Base-by-base conservation (phyloP, 169 alveolate species). In the Cryptosporidium parvum region DNA sequence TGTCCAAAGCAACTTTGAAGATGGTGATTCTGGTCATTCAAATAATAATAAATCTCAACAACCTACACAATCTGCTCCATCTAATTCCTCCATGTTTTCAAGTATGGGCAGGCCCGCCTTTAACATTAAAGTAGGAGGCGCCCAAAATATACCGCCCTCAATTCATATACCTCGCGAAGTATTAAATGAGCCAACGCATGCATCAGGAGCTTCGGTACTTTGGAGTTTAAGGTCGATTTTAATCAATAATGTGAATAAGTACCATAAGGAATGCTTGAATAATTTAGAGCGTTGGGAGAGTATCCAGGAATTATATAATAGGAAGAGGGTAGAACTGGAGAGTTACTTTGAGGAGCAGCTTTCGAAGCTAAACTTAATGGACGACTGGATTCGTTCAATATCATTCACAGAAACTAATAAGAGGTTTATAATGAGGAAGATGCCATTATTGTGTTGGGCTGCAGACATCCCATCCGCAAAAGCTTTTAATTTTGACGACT, bases 161-260 rank as follows among this genome's bases (percentile, higher is more conserved):
- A 67, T 80, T 10, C 75, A 80, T 80, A 29, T 80, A 62, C 89
- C 89, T 9, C 56, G 62, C 21, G 89, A 80, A 42, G 89, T 80
- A 21, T 4, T 48, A 33, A 62, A 23, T 37, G 89, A 80, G 26
- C 89, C 89, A 42, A 80, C 89, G 10, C 44, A 65, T 37, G 89
- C 89, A 48, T 45, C 70, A 0, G 89, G 89, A n/a, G 48, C 75
- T 31, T 80, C 89, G 33, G 89, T 80, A 44, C 68, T 80, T n/a
- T 80, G 89, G 89, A 80, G 89, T 80, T 62, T 80, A 45, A 59
- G 89, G 21, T 80, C 89, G 5, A 65, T 80, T 23, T 62, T 80
- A 51, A 62, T 39, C 21, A 59, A 80, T 45, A 80, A 80, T 80
- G 75, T 80, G 37, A 80, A 65, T 80, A 80, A 51, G 44, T 80